Percentiles rank a stretch among this genome's conserved stretches.
phyloP scores from a whole-genome alignment of 176 grass and related monocot genomes.

The Phyllostachys edulis region DNA sequence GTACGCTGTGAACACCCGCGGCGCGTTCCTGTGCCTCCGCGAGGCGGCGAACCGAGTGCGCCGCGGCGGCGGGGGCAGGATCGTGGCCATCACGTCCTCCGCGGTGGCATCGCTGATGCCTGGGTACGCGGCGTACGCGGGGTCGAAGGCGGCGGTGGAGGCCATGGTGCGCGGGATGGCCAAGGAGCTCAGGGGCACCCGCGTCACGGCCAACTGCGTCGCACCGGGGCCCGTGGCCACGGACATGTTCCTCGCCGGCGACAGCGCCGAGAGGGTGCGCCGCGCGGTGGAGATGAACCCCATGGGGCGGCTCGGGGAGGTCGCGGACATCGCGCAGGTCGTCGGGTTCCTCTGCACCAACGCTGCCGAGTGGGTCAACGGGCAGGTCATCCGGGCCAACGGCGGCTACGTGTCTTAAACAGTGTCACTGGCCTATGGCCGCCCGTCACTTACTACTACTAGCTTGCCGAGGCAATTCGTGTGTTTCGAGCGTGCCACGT shows the following conservation, averaged over 20 bases:
- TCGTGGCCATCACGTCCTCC: constrained; percentile 55
- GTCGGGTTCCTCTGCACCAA: constrained; percentile 59
- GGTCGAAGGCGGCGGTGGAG: constrained; percentile 51
- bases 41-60: constrained; percentile 51
- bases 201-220: constrained; percentile 50
- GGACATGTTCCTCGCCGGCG: constrained; percentile 51
- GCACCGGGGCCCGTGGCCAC: constrained; percentile 38
- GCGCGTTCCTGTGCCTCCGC: constrained; percentile 67
- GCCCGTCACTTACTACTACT: no score
- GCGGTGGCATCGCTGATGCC: constrained; percentile 25
- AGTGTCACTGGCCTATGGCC: no score
- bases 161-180: constrained; percentile 40
- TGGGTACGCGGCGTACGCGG: constrained; percentile 35
- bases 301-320: constrained; percentile 37
- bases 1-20: constrained; percentile 47
- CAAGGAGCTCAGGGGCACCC: constrained; percentile 43
- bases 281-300: not conserved
- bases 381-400: constrained; percentile 35
- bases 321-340: constrained; percentile 41
- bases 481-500: no score
- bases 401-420: no score
- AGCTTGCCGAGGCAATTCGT: no score
- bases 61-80: constrained; percentile 50
- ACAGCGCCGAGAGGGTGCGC: constrained; percentile 29
- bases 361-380: constrained; percentile 53